These are phyloP conservation scores for Ceratocystis destructans DNA, from an alignment of 2,329 filamentous ascomycete species.

Conservation along the genomic window DNA sequence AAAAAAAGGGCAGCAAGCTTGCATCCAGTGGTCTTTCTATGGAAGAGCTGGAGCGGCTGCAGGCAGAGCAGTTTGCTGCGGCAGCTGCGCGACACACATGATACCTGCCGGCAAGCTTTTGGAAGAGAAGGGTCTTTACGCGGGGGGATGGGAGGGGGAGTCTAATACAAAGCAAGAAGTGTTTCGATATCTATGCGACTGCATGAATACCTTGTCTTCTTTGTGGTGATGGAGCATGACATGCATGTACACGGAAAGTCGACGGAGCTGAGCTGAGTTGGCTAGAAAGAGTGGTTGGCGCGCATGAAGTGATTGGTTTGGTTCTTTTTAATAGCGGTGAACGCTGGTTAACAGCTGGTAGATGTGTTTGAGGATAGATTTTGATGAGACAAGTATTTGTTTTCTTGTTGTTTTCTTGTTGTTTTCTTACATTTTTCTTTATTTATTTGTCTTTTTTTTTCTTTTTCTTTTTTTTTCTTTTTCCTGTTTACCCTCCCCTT, in stretches of 20 bases:
- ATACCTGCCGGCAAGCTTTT: not conserved
- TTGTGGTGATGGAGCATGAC: not conserved
- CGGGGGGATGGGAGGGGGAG: too few relatives aligned
- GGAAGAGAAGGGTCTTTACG: not conserved
- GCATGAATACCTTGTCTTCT: not conserved
- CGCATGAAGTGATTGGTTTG: too few relatives aligned
- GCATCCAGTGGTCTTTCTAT: constrained; percentile 85
- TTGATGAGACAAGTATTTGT: not conserved
- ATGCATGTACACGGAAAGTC: not conserved
- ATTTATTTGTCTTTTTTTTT: not conserved
- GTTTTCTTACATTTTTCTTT: not conserved
- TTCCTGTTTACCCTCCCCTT: not conserved
- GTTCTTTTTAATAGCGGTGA: not conserved
- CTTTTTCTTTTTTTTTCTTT: not conserved
- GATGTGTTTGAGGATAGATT: not conserved
- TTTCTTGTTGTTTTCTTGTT: not conserved
- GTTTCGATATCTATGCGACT: not conserved
- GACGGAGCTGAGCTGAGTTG: too few relatives aligned
- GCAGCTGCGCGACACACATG: constrained; percentile 32
- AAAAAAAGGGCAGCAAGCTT: constrained; percentile 96
- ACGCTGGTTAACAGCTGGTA: not conserved
- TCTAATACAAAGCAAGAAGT: too few relatives aligned
- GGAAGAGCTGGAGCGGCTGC: constrained; percentile 76
- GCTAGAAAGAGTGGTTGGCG: too few relatives aligned
- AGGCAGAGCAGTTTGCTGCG: constrained; percentile 80